phyloP scores from a whole-genome alignment of 768 basidiomycete genomes.

The Leccinum subgranulosum region DNA sequence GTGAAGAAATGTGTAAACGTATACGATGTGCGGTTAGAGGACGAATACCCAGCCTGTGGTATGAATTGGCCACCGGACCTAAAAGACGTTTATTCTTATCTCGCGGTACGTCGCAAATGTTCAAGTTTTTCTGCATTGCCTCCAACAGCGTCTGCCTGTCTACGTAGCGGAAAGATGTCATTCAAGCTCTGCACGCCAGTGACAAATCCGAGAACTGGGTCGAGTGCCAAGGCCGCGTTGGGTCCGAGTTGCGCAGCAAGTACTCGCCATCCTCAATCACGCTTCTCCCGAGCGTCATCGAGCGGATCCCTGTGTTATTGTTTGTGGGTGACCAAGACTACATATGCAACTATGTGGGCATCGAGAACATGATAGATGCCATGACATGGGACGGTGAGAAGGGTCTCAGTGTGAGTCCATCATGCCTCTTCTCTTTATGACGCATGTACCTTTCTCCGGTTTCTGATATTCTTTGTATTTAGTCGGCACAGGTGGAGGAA shows the following conservation, averaged over 20 bases:
- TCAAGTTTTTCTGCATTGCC: background rate
- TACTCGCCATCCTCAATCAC: slow-evolving; percentile 67
- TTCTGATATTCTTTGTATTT: background rate
- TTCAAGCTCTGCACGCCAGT: slow-evolving; percentile 76
- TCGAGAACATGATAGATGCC: slow-evolving; percentile 79
- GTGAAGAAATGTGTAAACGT: slow-evolving; percentile 83
- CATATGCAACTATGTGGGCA: slow-evolving; percentile 94
- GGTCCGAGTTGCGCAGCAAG: slow-evolving; percentile 52
- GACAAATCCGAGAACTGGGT: slow-evolving; percentile 78
- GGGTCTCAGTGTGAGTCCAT: slow-evolving; percentile 72
- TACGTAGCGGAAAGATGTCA: slow-evolving; percentile 73
- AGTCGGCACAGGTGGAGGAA: slow-evolving; percentile 66
- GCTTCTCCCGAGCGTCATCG: slow-evolving; percentile 74
- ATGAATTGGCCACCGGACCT: slow-evolving; percentile 98
- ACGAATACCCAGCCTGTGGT: slow-evolving; percentile 83
- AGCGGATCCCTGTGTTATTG: slow-evolving; percentile 79
- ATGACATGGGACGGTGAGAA: slow-evolving; percentile 84
- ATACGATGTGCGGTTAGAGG: slow-evolving; percentile 91
- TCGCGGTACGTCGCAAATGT: slow-evolving; percentile 58
- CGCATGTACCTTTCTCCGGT: slow-evolving; percentile 1
- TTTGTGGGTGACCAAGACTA: slow-evolving; percentile 96
- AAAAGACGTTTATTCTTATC: slow-evolving; percentile 65
- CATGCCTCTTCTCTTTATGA: background rate
- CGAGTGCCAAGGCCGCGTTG: slow-evolving; percentile 76
- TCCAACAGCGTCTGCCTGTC: background rate